phyloP scores from a whole-genome alignment of 345 rosid genomes.

The Angophora floribunda region DNA sequence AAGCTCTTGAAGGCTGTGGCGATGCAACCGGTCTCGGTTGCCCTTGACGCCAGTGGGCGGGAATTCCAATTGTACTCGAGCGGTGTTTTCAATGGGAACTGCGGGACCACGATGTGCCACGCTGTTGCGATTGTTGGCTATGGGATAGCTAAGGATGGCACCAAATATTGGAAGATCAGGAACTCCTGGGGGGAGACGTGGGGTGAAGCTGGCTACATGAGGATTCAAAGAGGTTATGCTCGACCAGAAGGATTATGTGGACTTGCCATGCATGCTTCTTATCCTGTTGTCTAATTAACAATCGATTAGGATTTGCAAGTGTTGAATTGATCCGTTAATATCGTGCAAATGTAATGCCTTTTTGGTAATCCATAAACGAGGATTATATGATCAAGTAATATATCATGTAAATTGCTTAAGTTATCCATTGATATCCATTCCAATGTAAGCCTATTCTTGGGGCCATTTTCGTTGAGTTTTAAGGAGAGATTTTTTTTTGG shows the following conservation, averaged over 20 bases:
- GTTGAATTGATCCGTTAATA: neutral
- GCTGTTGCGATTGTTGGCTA: slow-evolving; percentile 47
- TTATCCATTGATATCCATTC: neutral
- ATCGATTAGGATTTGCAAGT: neutral
- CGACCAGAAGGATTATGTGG: slow-evolving; percentile 48
- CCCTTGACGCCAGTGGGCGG: slow-evolving; percentile 7
- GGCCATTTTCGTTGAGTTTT: neutral
- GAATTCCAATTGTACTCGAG: slow-evolving; percentile 20
- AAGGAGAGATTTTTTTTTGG: too few relatives aligned
- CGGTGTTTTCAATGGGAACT: slow-evolving; percentile 32
- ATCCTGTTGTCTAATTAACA: neutral
- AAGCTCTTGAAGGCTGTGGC: slow-evolving; percentile 40
- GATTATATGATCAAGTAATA: neutral
- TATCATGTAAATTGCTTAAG: neutral
- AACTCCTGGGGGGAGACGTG: slow-evolving; percentile 59
- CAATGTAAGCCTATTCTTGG: neutral
- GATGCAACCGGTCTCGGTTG: slow-evolving; percentile 44
- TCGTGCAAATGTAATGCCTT: neutral
- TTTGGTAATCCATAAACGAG: neutral
- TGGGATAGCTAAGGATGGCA: slow-evolving; percentile 21
- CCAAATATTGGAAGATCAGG: slow-evolving; percentile 50
- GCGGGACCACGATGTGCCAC: slow-evolving; percentile 25
- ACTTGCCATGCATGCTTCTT: slow-evolving; percentile 3
- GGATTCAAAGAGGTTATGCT: slow-evolving; percentile 27
- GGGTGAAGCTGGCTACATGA: slow-evolving; percentile 55